Evolutionary conservation across 2,329 filamentous ascomycete species (phyloP).

Genomic region (Epichloe brachyelytri): DNA sequence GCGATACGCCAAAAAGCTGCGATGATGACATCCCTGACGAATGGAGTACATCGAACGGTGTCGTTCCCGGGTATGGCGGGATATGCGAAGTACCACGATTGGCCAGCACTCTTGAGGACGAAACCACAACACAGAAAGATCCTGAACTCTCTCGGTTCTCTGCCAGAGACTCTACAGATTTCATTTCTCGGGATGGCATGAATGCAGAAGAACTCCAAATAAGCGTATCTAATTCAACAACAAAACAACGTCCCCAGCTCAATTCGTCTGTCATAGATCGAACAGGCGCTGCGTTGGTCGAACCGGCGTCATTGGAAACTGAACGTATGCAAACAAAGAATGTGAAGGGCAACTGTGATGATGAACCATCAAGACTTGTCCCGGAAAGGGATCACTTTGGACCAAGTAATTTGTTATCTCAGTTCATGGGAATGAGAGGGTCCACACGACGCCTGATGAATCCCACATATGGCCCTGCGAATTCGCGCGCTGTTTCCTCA

Average conservation of each 20-base stretch:
- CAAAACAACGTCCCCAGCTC: not conserved
- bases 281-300: not conserved
- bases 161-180: not conserved
- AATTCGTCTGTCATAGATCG: not conserved
- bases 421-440: conserved; percentile 6
- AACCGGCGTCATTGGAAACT: not conserved
- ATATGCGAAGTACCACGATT: not conserved
- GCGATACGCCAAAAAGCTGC: not conserved
- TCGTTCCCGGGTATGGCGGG: not conserved
- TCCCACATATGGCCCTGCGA: not conserved
- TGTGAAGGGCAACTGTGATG: not conserved
- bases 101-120: not conserved
- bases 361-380: not conserved
- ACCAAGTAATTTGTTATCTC: conserved; percentile 2
- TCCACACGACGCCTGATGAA: not conserved
- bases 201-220: not conserved
- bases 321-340: too few relatives aligned
- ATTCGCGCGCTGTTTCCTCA: too few relatives aligned
- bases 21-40: not conserved
- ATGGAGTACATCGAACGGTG: not conserved
- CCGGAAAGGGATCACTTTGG: not conserved
- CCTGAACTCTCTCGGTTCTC: not conserved
- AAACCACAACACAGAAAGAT: not conserved
- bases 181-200: not conserved
- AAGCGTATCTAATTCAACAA: not conserved